These are phyloP conservation scores for Solanum lycopersicoides DNA, from an alignment of 257 asterid genomes.

Conservation along the genomic window DNA sequence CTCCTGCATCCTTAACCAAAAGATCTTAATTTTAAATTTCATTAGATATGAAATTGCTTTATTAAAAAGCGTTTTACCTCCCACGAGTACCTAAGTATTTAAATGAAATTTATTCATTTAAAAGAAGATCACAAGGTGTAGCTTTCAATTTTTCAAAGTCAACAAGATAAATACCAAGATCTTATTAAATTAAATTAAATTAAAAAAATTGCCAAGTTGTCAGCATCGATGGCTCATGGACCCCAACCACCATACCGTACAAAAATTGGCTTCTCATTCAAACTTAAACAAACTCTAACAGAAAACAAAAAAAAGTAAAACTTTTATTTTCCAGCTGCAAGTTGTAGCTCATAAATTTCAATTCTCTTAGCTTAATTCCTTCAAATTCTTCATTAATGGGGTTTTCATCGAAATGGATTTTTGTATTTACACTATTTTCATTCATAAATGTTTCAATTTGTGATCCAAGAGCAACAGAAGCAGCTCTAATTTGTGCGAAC, in stretches of 20 bases:
- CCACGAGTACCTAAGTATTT: no score
- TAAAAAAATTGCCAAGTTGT: not conserved
- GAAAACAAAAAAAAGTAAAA: not conserved
- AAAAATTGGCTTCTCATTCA: not conserved
- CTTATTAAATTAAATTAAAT: not conserved
- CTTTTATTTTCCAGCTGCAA: not conserved
- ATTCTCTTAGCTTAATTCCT: not conserved
- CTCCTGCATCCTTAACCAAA: no score
- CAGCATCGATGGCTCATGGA: not conserved
- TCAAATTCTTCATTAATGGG: constrained; percentile 5
- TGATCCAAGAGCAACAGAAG: constrained; percentile 52
- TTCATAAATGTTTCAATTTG: constrained; percentile 2
- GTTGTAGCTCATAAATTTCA: not conserved
- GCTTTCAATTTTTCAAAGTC: not conserved
- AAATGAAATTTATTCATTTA: no score
- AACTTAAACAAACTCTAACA: not conserved
- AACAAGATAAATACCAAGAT: not conserved
- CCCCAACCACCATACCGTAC: not conserved
- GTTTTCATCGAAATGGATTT: not conserved
- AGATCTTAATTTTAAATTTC: no score
- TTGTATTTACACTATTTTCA: not conserved
- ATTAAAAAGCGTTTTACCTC: no score
- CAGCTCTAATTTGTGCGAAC: constrained; percentile 42
- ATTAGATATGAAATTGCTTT: no score
- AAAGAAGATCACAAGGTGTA: not conserved